These are phyloP conservation scores for Talaromyces verruculosus DNA, from an alignment of 2,329 filamentous ascomycete species.

Conservation along the genomic window DNA sequence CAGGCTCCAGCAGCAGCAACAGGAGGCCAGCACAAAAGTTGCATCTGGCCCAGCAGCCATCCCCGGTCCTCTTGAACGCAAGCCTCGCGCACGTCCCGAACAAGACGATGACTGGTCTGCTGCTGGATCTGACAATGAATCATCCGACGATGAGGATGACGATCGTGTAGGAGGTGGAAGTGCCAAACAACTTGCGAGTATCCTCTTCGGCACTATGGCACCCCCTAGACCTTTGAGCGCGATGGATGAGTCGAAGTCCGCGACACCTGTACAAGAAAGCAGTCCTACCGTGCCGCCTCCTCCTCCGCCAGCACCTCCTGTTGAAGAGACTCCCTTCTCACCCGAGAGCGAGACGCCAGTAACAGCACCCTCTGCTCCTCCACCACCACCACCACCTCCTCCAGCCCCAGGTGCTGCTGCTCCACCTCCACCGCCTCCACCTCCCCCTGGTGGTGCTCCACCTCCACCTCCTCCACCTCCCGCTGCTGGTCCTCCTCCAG, in stretches of 20 bases:
- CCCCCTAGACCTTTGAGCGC: slow-evolving; percentile 85
- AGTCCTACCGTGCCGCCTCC: slow-evolving; percentile 33
- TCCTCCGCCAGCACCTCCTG: slow-evolving; percentile 33
- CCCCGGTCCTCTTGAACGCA: slow-evolving; percentile 48
- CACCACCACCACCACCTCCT: slow-evolving; percentile 52
- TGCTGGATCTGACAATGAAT: slow-evolving; percentile 74
- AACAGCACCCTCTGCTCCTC: slow-evolving; percentile 30
- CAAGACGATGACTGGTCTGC: slow-evolving; percentile 71
- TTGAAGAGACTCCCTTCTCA: slow-evolving; percentile 28
- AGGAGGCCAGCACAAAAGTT: slow-evolving; percentile 52
- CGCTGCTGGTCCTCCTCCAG: slow-evolving; percentile 44
- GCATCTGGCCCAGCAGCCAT: slow-evolving; percentile 50
- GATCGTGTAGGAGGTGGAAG: slow-evolving; percentile 76
- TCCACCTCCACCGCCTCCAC: slow-evolving; percentile 34
- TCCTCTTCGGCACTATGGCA: slow-evolving; percentile 95
- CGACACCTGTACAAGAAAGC: slow-evolving; percentile 52
- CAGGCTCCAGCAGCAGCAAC: slow-evolving; percentile 61
- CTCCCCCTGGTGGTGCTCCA: slow-evolving; percentile 27
- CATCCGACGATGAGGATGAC: slow-evolving; percentile 69
- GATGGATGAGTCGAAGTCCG: slow-evolving; percentile 62
- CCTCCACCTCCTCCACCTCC: slow-evolving; percentile 36
- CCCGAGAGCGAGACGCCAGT: slow-evolving; percentile 29
- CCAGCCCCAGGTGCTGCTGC: slow-evolving; percentile 36
- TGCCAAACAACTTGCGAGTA: slow-evolving; percentile 88
- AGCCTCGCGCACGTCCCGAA: slow-evolving; percentile 58